These are phyloP conservation scores for Botrytis deweyae DNA, from an alignment of 2,329 filamentous ascomycete genomes.

Conservation along the genomic window DNA sequence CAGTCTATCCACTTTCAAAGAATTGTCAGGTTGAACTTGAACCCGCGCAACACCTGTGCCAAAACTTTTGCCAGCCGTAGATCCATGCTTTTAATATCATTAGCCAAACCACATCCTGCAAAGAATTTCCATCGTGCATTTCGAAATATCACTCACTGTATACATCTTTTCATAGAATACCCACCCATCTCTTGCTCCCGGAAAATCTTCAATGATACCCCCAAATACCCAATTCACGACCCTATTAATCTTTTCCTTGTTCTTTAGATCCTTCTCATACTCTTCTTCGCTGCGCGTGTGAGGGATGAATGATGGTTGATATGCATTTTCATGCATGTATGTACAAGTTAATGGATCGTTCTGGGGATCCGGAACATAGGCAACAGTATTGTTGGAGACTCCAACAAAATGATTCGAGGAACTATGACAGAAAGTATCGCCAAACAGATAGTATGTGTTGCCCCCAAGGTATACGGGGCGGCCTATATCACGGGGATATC, in stretches of 20 bases:
- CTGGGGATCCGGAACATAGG: constrained; percentile 1
- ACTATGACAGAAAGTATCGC: constrained; percentile 16
- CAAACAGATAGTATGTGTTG: constrained; percentile 19
- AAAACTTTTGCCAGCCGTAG: constrained; percentile 2
- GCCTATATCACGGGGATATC: constrained; percentile 15
- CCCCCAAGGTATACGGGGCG: constrained; percentile 9
- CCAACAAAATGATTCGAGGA: constrained; percentile 11
- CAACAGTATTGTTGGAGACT: constrained; percentile 13
- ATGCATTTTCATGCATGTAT: constrained; percentile 6
- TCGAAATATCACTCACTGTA: neutral
- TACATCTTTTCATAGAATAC: constrained; percentile 6
- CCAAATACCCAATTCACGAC: constrained; percentile 16
- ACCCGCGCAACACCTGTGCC: constrained; percentile 8
- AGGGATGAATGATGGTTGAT: constrained; percentile 11
- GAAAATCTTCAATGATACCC: neutral
- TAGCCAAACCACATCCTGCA: neutral
- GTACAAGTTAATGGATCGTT: constrained; percentile 2
- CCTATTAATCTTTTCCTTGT: neutral
- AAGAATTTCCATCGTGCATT: neutral
- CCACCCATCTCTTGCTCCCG: neutral
- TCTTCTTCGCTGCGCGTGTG: constrained; percentile 6
- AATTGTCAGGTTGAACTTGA: constrained; percentile 4
- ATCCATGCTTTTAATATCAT: constrained; percentile 1
- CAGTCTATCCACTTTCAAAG: constrained; percentile 4
- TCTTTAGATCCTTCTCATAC: neutral